These are phyloP conservation scores for Thermoascus crustaceus DNA, from an alignment of 2,329 filamentous ascomycete genomes.

Conservation along the genomic window DNA sequence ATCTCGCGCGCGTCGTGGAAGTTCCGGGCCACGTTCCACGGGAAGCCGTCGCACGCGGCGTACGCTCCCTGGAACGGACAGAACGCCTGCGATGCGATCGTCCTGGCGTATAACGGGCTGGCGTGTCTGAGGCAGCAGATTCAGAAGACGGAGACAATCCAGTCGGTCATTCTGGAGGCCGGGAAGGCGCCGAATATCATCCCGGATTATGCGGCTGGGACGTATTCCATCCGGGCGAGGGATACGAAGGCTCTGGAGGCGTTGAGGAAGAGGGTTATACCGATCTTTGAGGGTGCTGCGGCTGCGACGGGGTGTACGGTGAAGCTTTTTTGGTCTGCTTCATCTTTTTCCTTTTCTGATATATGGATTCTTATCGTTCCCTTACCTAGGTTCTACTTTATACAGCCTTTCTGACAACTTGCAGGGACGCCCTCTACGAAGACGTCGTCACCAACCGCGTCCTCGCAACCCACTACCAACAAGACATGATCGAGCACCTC, in stretches of 20 bases:
- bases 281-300: constrained; percentile 13
- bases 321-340: constrained; percentile 5
- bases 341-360: neutral
- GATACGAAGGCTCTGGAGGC: constrained; percentile 25
- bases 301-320: constrained; percentile 13
- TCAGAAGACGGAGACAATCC: constrained; percentile 38
- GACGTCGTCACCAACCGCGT: constrained; percentile 2
- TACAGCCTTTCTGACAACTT: neutral
- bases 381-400: neutral
- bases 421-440: constrained; percentile 1
- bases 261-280: constrained; percentile 7
- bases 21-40: constrained; percentile 29
- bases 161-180: constrained; percentile 43
- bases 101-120: constrained; percentile 32
- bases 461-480: constrained; percentile 1
- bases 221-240: constrained; percentile 32
- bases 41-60: constrained; percentile 45
- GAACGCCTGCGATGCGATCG: constrained; percentile 47
- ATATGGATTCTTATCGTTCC: neutral
- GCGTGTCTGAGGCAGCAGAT: constrained; percentile 46
- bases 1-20: constrained; percentile 8
- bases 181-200: constrained; percentile 47
- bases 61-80: constrained; percentile 45
- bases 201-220: constrained; percentile 37
- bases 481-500: constrained; percentile 3